Percentiles rank a stretch among this genome's conserved stretches.
phyloP scores from a whole-genome alignment of 805 yeast genomes.

The Pichia scutulata region DNA sequence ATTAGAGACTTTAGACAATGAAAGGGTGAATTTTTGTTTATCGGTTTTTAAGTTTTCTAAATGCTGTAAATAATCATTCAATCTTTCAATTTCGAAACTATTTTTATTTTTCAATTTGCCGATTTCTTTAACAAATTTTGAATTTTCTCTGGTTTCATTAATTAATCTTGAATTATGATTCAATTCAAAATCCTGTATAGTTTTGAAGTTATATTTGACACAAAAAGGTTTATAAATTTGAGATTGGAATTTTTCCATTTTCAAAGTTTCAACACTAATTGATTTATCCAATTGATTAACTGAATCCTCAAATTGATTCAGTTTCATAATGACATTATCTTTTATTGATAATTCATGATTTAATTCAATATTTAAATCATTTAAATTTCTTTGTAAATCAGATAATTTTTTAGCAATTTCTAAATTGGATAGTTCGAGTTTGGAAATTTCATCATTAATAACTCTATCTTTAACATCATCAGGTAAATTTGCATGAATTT shows the following conservation, averaged over 20 bases:
- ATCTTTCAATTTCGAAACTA: conserved; percentile 56
- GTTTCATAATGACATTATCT: conserved; percentile 18
- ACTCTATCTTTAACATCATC: conserved; percentile 50
- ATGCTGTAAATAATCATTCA: conserved; percentile 42
- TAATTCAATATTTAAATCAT: conserved; percentile 39
- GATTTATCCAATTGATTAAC: conserved; percentile 21
- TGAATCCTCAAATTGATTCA: conserved; percentile 11
- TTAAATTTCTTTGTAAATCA: conserved; percentile 22
- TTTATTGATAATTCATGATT: conserved; percentile 32
- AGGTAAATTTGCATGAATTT: conserved; percentile 38
- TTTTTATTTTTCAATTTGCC: conserved; percentile 53
- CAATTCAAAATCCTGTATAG: conserved; percentile 62
- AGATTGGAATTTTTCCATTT: conserved; percentile 30
- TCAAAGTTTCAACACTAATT: conserved; percentile 19
- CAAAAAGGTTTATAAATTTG: conserved; percentile 50
- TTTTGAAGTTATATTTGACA: conserved; percentile 40
- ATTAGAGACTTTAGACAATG: conserved; percentile 26
- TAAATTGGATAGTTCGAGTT: conserved; percentile 31
- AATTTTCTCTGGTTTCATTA: conserved; percentile 50
- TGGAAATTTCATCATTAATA: conserved; percentile 47
- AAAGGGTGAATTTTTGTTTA: conserved; percentile 29
- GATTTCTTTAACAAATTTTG: conserved; percentile 55
- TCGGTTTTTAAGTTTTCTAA: conserved; percentile 37
- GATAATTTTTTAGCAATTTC: conserved; percentile 22
- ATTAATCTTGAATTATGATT: conserved; percentile 54